Base-by-base conservation (phyloP, 306 rosid genomes). In the Pterocarpus macrocarpus region DNA sequence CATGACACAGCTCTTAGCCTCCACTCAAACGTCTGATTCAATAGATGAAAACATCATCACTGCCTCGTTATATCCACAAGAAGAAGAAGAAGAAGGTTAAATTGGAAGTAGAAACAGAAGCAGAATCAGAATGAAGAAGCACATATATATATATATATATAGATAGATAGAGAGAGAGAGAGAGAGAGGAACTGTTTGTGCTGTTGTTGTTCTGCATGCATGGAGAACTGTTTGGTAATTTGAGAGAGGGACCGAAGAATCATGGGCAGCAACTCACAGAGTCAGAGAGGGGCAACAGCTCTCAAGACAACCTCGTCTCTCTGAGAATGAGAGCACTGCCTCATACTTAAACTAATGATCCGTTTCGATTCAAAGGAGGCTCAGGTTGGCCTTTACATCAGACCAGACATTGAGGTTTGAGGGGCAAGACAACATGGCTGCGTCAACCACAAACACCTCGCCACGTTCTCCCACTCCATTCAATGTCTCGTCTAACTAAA, bases 341-440 rank as follows among this genome's bases (percentile, higher is more conserved):
- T 66, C 71, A 65, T 39, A 65, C 71, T 65, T 65, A 41, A 66
- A 66, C 71, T 39, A 66, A 41, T 66, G 10, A n/a, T 53, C 10
- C 53, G 14, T 5, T 55, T 5, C 5, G 9, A n/a, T 15, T 15
- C 28, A 55, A 55, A 2, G 61, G 72, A 67, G 55, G 55, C 72
- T 41, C 72, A 66, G 53, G 30, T 41, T 66, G 14, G 34, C 16
- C 3, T 39, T 66, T 43, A 8, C 8, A 22, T 17, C 0, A 10
- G 14, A 17, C 4, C 7, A n/a, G 58, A 17, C 61, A n/a, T 4
- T 15, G 28, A 6, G 28, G 7, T 47, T 47, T 8, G 2, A n/a
- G 28, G n/a, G 2, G 4, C 0, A 17, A 2, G 5, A n/a, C 5
- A 1, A 45, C 69, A 64, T 66, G 72, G 53, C 53, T 66, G 72